These are phyloP conservation scores for Tricholoma flavovirens DNA, from an alignment of 768 basidiomycete genomes.

Conservation along the genomic window DNA sequence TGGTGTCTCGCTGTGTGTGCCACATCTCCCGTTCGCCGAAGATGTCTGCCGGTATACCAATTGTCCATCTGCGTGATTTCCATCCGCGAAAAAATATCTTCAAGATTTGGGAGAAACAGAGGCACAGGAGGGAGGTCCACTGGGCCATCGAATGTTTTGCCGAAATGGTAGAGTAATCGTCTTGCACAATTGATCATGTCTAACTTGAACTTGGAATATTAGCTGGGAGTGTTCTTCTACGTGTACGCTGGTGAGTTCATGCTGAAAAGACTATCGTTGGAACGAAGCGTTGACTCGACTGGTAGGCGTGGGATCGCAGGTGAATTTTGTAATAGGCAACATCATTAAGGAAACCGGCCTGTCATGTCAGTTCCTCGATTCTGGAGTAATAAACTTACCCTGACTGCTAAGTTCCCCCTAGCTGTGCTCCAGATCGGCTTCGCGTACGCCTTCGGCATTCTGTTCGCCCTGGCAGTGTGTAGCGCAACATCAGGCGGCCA, in stretches of 20 bases:
- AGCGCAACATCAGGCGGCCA: conserved; percentile 55
- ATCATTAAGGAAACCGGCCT: conserved; percentile 31
- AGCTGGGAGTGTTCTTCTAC: conserved; percentile 62
- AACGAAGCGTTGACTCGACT: neutral
- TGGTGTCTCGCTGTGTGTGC: neutral
- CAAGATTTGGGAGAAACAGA: conserved; percentile 43
- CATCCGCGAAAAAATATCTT: conserved; percentile 33
- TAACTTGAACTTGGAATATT: conserved; percentile 5
- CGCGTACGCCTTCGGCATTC: conserved; percentile 53
- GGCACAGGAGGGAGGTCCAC: conserved; percentile 38
- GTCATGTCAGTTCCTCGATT: conserved; percentile 38
- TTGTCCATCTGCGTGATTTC: conserved; percentile 39
- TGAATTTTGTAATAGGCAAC: conserved; percentile 43
- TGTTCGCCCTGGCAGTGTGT: conserved; percentile 51
- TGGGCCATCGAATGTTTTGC: conserved; percentile 55
- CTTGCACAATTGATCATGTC: neutral
- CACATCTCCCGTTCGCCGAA: neutral
- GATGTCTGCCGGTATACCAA: conserved; percentile 17
- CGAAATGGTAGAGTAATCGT: conserved; percentile 41
- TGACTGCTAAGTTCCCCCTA: conserved; percentile 16
- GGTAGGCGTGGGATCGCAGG: conserved; percentile 50
- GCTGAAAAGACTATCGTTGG: neutral
- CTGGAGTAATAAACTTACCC: neutral
- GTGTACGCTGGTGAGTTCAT: conserved; percentile 38
- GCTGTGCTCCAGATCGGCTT: conserved; percentile 54